Conservation (phyloP, 768 basidiomycete species). For the Cystobasidiopsis lactophilus region DNA sequence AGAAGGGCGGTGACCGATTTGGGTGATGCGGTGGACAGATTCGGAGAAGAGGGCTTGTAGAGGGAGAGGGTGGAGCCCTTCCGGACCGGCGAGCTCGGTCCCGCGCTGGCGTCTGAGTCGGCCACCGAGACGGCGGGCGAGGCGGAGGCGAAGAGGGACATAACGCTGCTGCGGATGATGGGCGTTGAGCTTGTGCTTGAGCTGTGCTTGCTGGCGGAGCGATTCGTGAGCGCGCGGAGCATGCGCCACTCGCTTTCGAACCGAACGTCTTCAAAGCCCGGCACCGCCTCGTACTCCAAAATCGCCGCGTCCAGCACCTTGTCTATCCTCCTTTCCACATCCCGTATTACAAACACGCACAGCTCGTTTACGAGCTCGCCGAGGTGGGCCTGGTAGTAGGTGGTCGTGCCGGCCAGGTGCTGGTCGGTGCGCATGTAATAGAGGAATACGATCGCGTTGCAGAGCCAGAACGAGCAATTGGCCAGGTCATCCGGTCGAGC, state of each 20-base stretch:
- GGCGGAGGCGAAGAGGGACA: neutral
- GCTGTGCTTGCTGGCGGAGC: constrained; percentile 20
- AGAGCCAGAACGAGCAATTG: constrained; percentile 77
- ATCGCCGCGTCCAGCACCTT: constrained; percentile 57
- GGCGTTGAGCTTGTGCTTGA: neutral
- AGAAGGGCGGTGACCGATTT: constrained; percentile 52
- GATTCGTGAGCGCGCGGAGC: constrained; percentile 25
- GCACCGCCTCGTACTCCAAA: constrained; percentile 58
- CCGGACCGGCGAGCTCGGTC: neutral
- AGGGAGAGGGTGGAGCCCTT: no score
- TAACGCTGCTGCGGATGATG: constrained; percentile 3
- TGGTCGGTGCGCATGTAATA: constrained; percentile 42
- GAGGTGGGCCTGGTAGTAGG: constrained; percentile 43
- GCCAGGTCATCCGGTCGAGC: constrained; percentile 74
- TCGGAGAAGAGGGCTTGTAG: neutral
- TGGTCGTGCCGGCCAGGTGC: constrained; percentile 12
- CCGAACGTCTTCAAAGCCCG: constrained; percentile 51
- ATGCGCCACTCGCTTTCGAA: constrained; percentile 84
- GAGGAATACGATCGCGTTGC: constrained; percentile 72
- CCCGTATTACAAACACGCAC: constrained; percentile 87
- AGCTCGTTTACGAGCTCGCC: constrained; percentile 83
- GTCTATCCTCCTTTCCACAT: constrained; percentile 73
- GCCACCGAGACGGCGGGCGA: no score
- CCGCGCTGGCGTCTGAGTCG: no score
- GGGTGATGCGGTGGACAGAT: constrained; percentile 25